A percentile compares a stretch with the other conserved stretches of the same genome.
These are phyloP conservation scores for Cutaneotrichosporon mucoides DNA, from an alignment of 1,284 basidiomycete species.

Conservation along the genomic window DNA sequence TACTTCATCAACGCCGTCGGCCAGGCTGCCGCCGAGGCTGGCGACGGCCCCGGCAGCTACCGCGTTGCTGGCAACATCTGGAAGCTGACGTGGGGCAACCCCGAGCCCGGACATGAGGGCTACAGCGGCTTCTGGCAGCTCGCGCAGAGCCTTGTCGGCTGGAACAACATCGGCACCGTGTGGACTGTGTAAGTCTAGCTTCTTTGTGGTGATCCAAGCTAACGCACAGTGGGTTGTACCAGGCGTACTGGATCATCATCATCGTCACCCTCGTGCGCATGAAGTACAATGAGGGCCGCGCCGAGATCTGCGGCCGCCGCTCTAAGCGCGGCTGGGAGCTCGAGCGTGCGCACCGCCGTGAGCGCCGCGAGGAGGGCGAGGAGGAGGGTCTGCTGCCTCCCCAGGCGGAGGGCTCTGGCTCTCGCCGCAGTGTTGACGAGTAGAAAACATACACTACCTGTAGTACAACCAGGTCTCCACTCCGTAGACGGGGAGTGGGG, in stretches of 20 bases:
- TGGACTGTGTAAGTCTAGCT: conserved; percentile 57
- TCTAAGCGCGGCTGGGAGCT: conserved; percentile 25
- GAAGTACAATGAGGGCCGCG: conserved; percentile 57
- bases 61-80: conserved; percentile 73
- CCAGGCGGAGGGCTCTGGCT: conserved; percentile 1
- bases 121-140: conserved; percentile 35
- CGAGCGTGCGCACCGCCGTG: conserved; percentile 16
- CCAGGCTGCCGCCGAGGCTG: conserved; percentile 65
- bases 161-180: conserved; percentile 51
- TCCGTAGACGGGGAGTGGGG: too few species aligned
- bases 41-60: conserved; percentile 76
- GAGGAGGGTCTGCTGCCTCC: conserved; percentile 20
- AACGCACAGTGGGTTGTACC: conserved; percentile 52
- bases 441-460: neutral
- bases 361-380: conserved; percentile 21
- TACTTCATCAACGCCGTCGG: conserved; percentile 65
- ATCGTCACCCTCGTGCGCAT: conserved; percentile 59
- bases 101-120: conserved; percentile 56
- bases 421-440: neutral
- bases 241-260: conserved; percentile 69
- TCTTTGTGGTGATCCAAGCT: neutral
- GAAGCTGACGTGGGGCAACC: conserved; percentile 75
- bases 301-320: conserved; percentile 30
- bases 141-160: conserved; percentile 33
- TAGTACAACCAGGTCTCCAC: too few species aligned